These are phyloP conservation scores for Candida xyloterini DNA, from an alignment of 805 yeast genomes.

Conservation along the genomic window DNA sequence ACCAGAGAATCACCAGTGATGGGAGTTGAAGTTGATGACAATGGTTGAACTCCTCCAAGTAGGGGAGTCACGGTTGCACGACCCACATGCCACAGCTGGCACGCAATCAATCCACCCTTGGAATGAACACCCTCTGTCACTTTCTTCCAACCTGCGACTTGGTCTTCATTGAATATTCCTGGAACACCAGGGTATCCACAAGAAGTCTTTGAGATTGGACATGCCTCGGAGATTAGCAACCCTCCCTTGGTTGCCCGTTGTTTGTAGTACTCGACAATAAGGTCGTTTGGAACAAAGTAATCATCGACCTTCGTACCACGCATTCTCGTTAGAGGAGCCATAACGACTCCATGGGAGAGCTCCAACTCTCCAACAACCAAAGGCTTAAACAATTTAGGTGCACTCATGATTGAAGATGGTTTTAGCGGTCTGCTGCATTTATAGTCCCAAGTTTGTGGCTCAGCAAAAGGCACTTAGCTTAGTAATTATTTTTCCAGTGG, in stretches of 20 bases:
- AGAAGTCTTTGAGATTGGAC: conserved; percentile 41
- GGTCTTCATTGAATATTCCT: conserved; percentile 47
- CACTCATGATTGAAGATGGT: too few relatives aligned
- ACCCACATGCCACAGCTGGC: conserved; percentile 52
- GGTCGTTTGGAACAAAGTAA: conserved; percentile 38
- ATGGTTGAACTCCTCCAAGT: conserved; percentile 31
- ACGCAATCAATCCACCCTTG: conserved; percentile 41
- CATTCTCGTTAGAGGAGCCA: conserved; percentile 49
- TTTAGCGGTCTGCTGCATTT: too few relatives aligned
- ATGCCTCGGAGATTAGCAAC: conserved; percentile 57
- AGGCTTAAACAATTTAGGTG: conserved; percentile 25
- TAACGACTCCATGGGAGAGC: conserved; percentile 39
- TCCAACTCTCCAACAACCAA: conserved; percentile 37
- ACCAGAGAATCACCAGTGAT: conserved; percentile 24
- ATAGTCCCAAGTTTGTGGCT: too few relatives aligned
- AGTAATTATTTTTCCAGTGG: too few relatives aligned
- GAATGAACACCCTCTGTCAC: conserved; percentile 46
- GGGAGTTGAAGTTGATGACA: conserved; percentile 41
- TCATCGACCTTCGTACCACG: conserved; percentile 34
- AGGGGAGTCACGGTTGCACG: conserved; percentile 34
- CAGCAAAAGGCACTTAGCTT: too few relatives aligned
- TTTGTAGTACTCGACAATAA: conserved; percentile 46
- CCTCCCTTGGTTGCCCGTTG: conserved; percentile 59
- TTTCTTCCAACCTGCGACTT: conserved; percentile 44
- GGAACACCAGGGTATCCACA: conserved; percentile 44